Evolutionary conservation across 129 eudicot genomes (phyloP).

Genomic region (Flaveria brownii): DNA sequence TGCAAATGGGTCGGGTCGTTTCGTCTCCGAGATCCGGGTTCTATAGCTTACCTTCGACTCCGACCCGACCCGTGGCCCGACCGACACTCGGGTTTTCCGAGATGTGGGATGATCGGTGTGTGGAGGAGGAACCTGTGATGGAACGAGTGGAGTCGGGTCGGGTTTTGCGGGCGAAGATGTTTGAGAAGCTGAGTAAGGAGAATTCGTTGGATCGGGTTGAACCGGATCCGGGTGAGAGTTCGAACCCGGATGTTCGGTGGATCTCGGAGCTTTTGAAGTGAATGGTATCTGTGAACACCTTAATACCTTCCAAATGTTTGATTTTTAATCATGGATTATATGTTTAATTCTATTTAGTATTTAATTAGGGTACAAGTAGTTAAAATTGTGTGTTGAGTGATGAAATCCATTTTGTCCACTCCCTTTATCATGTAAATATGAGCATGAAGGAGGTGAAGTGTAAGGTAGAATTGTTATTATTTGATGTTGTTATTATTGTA

Average conservation of each 20-base stretch:
- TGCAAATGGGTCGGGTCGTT: constrained; percentile 48
- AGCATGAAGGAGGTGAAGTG: constrained; percentile 24
- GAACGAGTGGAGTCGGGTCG: constrained; percentile 88
- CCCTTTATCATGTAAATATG: constrained; percentile 24
- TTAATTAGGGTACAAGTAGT: not conserved
- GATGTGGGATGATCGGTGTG: constrained; percentile 39
- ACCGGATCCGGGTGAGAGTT: constrained; percentile 31
- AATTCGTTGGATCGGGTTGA: constrained; percentile 60
- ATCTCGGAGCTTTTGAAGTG: constrained; percentile 73
- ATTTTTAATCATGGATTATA: constrained; percentile 24
- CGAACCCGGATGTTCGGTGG: constrained; percentile 89
- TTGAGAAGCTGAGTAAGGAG: constrained; percentile 83
- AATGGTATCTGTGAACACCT: constrained; percentile 12
- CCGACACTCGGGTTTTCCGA: constrained; percentile 48
- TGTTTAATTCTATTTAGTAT: not conserved
- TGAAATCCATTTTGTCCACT: constrained; percentile 26
- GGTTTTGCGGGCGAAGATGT: constrained; percentile 68
- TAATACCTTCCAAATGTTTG: constrained; percentile 18
- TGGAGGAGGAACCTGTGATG: constrained; percentile 65
- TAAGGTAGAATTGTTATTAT: constrained; percentile 26
- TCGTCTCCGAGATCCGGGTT: constrained; percentile 49
- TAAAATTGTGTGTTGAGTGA: not conserved
- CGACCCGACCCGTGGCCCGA: constrained; percentile 54
- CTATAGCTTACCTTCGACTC: constrained; percentile 68
- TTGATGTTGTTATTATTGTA: not conserved